A percentile compares a stretch with the other conserved stretches of the same genome.
Conservation (phyloP, 2,329 filamentous ascomycete genomes). For the Fusarium devonianum region DNA sequence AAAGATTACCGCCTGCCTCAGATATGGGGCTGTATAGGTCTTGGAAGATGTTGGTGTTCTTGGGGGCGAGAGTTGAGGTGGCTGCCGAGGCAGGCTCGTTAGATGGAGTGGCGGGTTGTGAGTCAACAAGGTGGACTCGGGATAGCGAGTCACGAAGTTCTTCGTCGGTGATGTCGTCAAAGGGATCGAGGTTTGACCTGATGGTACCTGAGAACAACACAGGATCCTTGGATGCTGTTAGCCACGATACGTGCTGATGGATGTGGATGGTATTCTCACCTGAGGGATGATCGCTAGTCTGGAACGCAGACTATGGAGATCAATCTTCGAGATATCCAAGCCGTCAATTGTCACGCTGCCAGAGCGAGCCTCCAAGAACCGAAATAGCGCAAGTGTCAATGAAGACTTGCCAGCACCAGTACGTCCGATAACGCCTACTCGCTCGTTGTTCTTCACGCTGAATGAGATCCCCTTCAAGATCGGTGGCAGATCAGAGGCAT, state of each 20-base stretch:
- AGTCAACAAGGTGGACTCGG: slow-evolving; percentile 71
- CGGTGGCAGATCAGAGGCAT: slow-evolving; percentile 74
- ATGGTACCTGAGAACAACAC: slow-evolving; percentile 83
- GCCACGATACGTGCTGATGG: not conserved
- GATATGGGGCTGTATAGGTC: slow-evolving; percentile 69
- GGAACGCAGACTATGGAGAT: slow-evolving; percentile 73
- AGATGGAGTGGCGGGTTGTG: slow-evolving; percentile 48
- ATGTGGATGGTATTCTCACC: slow-evolving; percentile 38
- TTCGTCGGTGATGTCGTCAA: slow-evolving; percentile 71
- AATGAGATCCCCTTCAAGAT: slow-evolving; percentile 76
- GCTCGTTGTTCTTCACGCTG: slow-evolving; percentile 69
- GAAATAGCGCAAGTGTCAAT: slow-evolving; percentile 77
- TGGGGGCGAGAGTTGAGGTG: slow-evolving; percentile 44
- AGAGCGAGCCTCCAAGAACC: slow-evolving; percentile 73
- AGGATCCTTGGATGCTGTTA: slow-evolving; percentile 63
- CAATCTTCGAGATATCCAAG: slow-evolving; percentile 75
- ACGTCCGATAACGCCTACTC: slow-evolving; percentile 78
- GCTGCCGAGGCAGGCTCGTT: slow-evolving; percentile 50
- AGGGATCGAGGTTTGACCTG: slow-evolving; percentile 79
- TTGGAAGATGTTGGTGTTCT: slow-evolving; percentile 71
- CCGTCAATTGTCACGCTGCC: slow-evolving; percentile 76
- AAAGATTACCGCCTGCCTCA: slow-evolving; percentile 77
- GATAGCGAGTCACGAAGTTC: slow-evolving; percentile 74
- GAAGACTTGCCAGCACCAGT: slow-evolving; percentile 83
- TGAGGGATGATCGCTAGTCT: slow-evolving; percentile 81